Evolutionary conservation across 306 rosid species (phyloP).

Genomic region (Cicer yamashitae): DNA sequence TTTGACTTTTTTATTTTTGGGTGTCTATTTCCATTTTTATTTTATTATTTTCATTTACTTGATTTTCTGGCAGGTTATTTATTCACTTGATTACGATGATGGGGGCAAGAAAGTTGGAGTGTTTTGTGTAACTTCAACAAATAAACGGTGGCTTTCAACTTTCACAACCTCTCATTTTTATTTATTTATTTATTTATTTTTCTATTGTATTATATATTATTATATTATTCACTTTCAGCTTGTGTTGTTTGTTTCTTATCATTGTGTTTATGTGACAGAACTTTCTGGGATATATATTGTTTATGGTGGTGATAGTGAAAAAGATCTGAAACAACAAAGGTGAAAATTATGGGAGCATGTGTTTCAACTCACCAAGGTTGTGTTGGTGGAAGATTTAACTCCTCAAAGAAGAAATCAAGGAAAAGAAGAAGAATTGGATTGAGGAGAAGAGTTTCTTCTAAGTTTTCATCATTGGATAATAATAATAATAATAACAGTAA

Average conservation of each 20-base stretch:
- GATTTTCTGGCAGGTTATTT: neutral
- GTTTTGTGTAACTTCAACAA: slow-evolving; percentile 38
- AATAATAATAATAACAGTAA: neutral
- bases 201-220: neutral
- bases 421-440: slow-evolving; percentile 56
- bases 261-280: slow-evolving; percentile 34
- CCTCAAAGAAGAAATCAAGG: slow-evolving; percentile 54
- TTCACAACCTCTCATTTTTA: slow-evolving; percentile 7
- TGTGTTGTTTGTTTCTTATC: slow-evolving; percentile 25
- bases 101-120: slow-evolving; percentile 36
- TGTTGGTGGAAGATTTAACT: slow-evolving; percentile 59
- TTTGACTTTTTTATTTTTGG: too few species aligned
- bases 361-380: slow-evolving; percentile 75
- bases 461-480: slow-evolving; percentile 60
- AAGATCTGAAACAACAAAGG: slow-evolving; percentile 37
- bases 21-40: too few species aligned
- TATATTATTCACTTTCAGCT: slow-evolving; percentile 3
- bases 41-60: too few species aligned
- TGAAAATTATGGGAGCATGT: slow-evolving; percentile 78
- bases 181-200: neutral
- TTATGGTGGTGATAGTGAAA: slow-evolving; percentile 35
- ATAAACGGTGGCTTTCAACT: slow-evolving; percentile 46
- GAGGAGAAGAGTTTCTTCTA: slow-evolving; percentile 59
- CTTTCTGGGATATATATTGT: slow-evolving; percentile 20
- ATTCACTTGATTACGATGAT: slow-evolving; percentile 2